A percentile compares a stretch with the other conserved stretches of the same genome.
phyloP scores from a whole-genome alignment of 768 basidiomycete species.

The Leccinum aurantiacum region DNA sequence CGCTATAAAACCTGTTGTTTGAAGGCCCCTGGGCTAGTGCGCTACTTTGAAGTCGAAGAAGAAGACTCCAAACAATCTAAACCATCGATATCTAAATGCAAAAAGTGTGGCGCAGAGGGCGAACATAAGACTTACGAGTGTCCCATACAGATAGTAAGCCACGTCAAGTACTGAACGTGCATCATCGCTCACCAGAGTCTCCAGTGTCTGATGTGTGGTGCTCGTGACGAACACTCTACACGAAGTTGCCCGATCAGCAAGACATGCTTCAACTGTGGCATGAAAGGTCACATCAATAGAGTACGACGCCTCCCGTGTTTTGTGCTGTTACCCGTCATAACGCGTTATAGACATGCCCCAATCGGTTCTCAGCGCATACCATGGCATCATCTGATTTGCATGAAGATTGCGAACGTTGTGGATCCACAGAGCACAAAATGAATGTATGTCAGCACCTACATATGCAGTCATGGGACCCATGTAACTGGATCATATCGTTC shows the following conservation, averaged over 20 bases:
- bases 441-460: constrained; percentile 45
- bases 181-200: constrained; percentile 4
- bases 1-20: constrained; percentile 1
- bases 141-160: constrained; percentile 66
- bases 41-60: constrained; percentile 62
- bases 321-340: constrained; percentile 1
- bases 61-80: constrained; percentile 41
- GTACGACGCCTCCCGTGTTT: constrained; percentile 33
- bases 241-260: constrained; percentile 79
- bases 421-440: constrained; percentile 58
- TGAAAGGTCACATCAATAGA: constrained; percentile 78
- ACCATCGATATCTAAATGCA: constrained; percentile 59
- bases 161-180: neutral
- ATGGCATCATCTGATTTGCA: constrained; percentile 25
- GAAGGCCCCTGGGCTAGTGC: constrained; percentile 49
- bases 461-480: neutral
- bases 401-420: constrained; percentile 68
- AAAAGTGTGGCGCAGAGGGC: constrained; percentile 73
- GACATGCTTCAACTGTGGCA: constrained; percentile 76
- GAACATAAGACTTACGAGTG: constrained; percentile 70
- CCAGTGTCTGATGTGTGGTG: constrained; percentile 81
- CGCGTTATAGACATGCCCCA: constrained; percentile 62
- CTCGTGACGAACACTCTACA: constrained; percentile 74
- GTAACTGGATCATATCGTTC: neutral
- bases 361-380: constrained; percentile 40